Base-by-base conservation (phyloP, 164 flowering plant species). In the Warburgia ugandensis region DNA sequence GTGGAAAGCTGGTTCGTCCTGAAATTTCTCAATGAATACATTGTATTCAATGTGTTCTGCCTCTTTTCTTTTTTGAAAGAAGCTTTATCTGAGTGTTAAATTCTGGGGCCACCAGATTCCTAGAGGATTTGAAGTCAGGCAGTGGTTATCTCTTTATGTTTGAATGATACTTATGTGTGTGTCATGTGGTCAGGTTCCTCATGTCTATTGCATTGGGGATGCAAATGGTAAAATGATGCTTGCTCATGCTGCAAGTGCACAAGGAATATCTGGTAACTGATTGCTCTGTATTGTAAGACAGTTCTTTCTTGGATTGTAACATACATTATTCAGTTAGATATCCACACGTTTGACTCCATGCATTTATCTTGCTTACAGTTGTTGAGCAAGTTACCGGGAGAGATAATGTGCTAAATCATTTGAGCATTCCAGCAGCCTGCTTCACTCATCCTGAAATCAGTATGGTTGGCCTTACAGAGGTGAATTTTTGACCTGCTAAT, bases 211-310 rank as follows among this genome's bases (percentile, higher is more conserved):
- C 71, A 94, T 94, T 54, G 99, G 99, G 61, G 99, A 94, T 81
- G 97, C 99, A 43, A 94, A 94, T 78, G 99, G 99, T 27, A 94
- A 84, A 69, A 70, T 94, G 92, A 94, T 94, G 99, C 94, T 94
- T 71, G 97, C 97, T 54, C 99, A 94, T 79, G 96, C 99, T 35
- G 97, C 97, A 55, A 94, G 99, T 71, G 97, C 99, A 49, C 97
- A 94, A 67, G 99, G 99, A 71, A 94, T 94, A 49, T 94, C 99
- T 48, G 99, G 70, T 71, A 46, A 30, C n/a, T 25, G 36, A 13
- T 43, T 43, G 14, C 23, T 28, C 13, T 28, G 25, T 8, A 38
- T 27, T 20, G 33, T 11, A n/a, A n/a, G n/a, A n/a, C n/a, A n/a
- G n/a, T n/a, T n/a, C n/a, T n/a, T n/a, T n/a, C n/a, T n/a, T n/a